phyloP scores from a whole-genome alignment of 2,329 filamentous ascomycete genomes.

The Tolypocladium inflatum region DNA sequence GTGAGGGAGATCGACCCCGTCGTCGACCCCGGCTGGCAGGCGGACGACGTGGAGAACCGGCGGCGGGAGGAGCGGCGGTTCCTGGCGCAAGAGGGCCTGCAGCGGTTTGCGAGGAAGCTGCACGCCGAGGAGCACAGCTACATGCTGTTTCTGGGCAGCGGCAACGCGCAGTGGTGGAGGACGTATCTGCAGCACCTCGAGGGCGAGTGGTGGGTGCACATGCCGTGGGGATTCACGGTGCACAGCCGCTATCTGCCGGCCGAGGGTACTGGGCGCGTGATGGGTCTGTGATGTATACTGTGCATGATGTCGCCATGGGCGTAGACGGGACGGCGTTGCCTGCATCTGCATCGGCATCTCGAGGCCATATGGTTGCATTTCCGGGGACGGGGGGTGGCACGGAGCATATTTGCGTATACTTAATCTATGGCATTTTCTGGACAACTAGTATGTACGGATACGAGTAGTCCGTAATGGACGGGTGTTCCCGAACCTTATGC shows the following conservation, averaged over 20 bases:
- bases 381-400: too few species aligned
- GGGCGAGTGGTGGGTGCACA: constrained; percentile 18
- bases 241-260: constrained; percentile 6
- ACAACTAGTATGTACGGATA: too few species aligned
- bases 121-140: constrained; percentile 13
- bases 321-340: neutral
- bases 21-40: constrained; percentile 15
- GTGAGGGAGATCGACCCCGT: constrained; percentile 15
- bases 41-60: constrained; percentile 12
- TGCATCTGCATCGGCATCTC: neutral
- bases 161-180: constrained; percentile 17
- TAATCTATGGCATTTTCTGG: too few species aligned
- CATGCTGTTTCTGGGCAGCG: constrained; percentile 14
- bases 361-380: too few species aligned
- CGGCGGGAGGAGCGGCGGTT: constrained; percentile 10
- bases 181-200: constrained; percentile 13
- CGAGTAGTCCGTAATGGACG: too few species aligned
- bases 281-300: neutral
- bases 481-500: too few species aligned
- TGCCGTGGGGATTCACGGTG: constrained; percentile 15
- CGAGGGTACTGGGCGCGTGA: neutral
- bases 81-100: constrained; percentile 10
- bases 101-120: constrained; percentile 10
- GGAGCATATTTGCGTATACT: too few species aligned
- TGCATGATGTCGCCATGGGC: neutral